Conservation (phyloP, 495 filamentous ascomycete genomes). For the Aspergillus coremiiformis region DNA sequence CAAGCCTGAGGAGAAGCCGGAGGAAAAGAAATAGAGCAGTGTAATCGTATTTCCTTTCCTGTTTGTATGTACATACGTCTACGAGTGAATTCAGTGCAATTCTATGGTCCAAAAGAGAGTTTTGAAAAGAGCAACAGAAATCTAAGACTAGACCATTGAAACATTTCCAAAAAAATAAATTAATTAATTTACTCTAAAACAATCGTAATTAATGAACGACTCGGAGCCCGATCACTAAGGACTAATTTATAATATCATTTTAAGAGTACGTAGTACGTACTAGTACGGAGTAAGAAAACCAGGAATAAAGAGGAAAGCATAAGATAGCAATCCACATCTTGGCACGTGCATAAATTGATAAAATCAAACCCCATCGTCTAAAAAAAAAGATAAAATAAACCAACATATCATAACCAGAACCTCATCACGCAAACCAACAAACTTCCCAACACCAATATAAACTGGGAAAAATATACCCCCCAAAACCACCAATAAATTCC, state of each 20-base stretch:
- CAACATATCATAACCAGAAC: background rate
- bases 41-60: slow-evolving; percentile 33
- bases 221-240: too few relatives aligned
- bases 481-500: background rate
- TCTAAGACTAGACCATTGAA: too few relatives aligned
- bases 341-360: slow-evolving; percentile 6
- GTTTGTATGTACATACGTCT: slow-evolving; percentile 42
- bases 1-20: slow-evolving; percentile 84
- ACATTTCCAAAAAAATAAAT: too few relatives aligned
- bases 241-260: too few relatives aligned
- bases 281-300: too few relatives aligned
- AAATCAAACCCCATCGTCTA: background rate
- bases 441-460: background rate
- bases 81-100: slow-evolving; percentile 23
- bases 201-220: too few relatives aligned
- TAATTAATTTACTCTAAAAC: too few relatives aligned
- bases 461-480: background rate
- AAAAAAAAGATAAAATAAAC: slow-evolving; percentile 2
- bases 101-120: background rate
- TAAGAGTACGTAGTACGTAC: too few relatives aligned
- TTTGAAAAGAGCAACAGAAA: too few relatives aligned
- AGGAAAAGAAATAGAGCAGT: slow-evolving; percentile 82
- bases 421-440: background rate
- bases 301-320: background rate
- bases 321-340: slow-evolving; percentile 2